Evolutionary conservation across 106 monocot species (phyloP), one percentile per base, ranked within the genome.

Genomic region (Acorus gramineus): DNA sequence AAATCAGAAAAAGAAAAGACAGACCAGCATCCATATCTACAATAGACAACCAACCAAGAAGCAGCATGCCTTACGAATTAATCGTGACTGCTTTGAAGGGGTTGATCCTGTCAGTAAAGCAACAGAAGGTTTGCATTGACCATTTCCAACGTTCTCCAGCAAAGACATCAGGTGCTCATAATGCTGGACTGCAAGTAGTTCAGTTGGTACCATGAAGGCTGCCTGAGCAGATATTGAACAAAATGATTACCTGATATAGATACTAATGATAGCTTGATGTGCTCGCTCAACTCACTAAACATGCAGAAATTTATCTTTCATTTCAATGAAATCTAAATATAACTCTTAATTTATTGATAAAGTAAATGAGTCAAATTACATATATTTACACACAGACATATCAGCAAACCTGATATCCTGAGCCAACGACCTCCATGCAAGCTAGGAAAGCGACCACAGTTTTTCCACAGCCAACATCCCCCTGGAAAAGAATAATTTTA

Each of bases 381-480:
- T 42, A 66, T 42, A 28, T 54, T 4, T 50, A 54, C 6, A 11
- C 57, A 44, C 50, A 60, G 3, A 52, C 5, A 47, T 57, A 10
- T 12, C 50, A 53, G 4, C 64, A 14, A 73, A 94, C 96, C 96
- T 98, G 98, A 80, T 85, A 98, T 11, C 98, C 98, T 50, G 79
- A 98, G 12, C 73, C 85, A 71, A 98, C 73, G 56, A 92, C 98
- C 69, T 98, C 98, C 85, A 98, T 85, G 47, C 98, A 98, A 56
- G 92, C 79, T 55, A 98, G 73, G 67, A 98, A 98, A 56, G 98
- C 88, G 76, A 98, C 92, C 5, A 98, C 79, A 57, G 98, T 98
- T 81, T 98, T 98, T 6, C 98, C 98, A 72, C 87, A 91, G 61
- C 98, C 98, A 75, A 98, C 98, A 83, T 98, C 98, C 73, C 98